Percentiles rank a stretch among this genome's conserved stretches.
Evolutionary conservation across 352 stramenopile genomes (phyloP).

Genomic region (Blastocystis sp.): DNA sequence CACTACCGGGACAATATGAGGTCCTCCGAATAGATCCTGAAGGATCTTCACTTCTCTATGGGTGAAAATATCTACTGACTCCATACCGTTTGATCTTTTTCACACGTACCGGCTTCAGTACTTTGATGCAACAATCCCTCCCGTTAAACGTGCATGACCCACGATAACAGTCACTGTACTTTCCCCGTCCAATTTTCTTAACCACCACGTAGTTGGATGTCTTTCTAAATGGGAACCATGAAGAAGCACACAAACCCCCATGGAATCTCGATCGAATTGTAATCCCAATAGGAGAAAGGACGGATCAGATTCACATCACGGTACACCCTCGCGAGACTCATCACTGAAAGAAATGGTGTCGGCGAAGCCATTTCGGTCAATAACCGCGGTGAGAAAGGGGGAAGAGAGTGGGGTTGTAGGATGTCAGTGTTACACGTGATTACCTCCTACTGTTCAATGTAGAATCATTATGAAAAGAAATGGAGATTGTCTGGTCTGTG

Average conservation of each 20-base stretch:
- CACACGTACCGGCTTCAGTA: constrained; percentile 99
- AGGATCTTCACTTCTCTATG: constrained; percentile 92
- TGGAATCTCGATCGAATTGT: constrained; percentile 90
- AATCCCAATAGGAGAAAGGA: constrained; percentile 96
- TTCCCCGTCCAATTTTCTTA: constrained; percentile 93
- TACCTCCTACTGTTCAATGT: not conserved
- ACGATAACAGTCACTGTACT: constrained; percentile 96
- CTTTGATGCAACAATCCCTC: constrained; percentile 97
- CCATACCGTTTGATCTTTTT: constrained; percentile 95
- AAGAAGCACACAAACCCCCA: constrained; percentile 70
- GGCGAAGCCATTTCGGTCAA: too few species aligned
- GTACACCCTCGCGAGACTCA: constrained; percentile 70
- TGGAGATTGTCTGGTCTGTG: too few species aligned
- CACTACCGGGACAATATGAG: constrained; percentile 80
- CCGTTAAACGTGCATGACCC: constrained; percentile 91
- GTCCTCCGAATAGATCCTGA: constrained; percentile 92
- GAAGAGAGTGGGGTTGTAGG: too few species aligned
- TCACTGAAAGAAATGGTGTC: too few species aligned
- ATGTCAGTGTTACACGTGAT: too few species aligned
- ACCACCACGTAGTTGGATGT: constrained; percentile 89
- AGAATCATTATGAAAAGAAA: too few species aligned
- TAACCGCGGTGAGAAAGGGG: too few species aligned
- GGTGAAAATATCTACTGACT: not conserved
- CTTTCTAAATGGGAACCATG: constrained; percentile 57
- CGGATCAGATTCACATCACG: constrained; percentile 85